Percentiles rank a stretch among this genome's conserved stretches.
These are phyloP conservation scores for Leptosphaerulina australis DNA, from an alignment of 2,329 filamentous ascomycete species.

Conservation along the genomic window DNA sequence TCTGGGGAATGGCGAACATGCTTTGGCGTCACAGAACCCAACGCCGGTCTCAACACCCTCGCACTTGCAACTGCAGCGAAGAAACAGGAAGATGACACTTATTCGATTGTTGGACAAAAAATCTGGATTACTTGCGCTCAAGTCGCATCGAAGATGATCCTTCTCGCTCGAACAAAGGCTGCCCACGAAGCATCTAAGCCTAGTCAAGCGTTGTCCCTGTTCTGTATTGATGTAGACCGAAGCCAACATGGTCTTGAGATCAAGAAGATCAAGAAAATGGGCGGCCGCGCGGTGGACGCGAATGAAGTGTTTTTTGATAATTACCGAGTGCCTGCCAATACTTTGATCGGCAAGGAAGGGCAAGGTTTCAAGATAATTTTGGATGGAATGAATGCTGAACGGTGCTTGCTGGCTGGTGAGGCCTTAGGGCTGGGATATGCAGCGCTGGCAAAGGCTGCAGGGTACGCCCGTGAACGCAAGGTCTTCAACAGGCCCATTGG, in stretches of 20 bases:
- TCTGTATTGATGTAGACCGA: constrained; percentile 78
- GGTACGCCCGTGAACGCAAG: constrained; percentile 57
- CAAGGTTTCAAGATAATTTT: constrained; percentile 74
- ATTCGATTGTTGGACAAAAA: constrained; percentile 77
- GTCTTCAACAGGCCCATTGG: constrained; percentile 65
- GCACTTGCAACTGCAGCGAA: constrained; percentile 58
- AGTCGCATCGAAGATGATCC: constrained; percentile 81
- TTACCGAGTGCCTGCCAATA: constrained; percentile 68
- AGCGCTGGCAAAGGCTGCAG: constrained; percentile 52
- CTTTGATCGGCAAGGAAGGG: constrained; percentile 73
- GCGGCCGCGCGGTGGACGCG: constrained; percentile 78
- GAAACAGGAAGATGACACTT: constrained; percentile 63
- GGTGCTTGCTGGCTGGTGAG: constrained; percentile 68
- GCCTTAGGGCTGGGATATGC: constrained; percentile 81
- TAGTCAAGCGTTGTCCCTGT: constrained; percentile 77
- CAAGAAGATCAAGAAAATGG: constrained; percentile 82
- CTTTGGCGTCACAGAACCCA: constrained; percentile 85
- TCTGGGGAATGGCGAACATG: constrained; percentile 73
- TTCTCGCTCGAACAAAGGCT: constrained; percentile 77
- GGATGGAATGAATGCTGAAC: constrained; percentile 58
- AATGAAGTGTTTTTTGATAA: constrained; percentile 90
- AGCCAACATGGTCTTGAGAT: constrained; percentile 66
- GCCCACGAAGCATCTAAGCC: constrained; percentile 70
- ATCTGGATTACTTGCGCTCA: constrained; percentile 90
- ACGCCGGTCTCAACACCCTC: constrained; percentile 79